phyloP scores from a whole-genome alignment of 768 basidiomycete species.

The Podaxis sp. region DNA sequence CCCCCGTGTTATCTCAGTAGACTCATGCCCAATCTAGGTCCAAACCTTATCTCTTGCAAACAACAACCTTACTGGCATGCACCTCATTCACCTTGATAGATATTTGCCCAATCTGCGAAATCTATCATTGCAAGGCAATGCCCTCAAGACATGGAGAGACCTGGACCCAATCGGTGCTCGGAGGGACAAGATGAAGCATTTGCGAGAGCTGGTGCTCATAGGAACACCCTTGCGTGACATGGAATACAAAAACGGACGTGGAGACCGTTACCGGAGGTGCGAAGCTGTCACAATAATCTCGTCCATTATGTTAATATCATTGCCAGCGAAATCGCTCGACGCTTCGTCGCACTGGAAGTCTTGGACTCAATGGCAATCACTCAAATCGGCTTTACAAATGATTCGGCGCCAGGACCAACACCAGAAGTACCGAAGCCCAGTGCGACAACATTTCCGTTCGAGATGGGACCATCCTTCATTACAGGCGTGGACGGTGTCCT shows the following conservation, averaged over 20 bases:
- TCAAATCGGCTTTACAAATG: constrained; percentile 67
- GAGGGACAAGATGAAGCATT: constrained; percentile 56
- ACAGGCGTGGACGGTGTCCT: constrained; percentile 69
- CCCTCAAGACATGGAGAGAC: constrained; percentile 68
- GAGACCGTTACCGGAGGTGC: constrained; percentile 69
- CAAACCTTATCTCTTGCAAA: constrained; percentile 85
- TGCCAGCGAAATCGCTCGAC: constrained; percentile 72
- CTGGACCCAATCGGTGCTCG: constrained; percentile 61
- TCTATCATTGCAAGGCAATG: constrained; percentile 79
- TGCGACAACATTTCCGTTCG: constrained; percentile 75
- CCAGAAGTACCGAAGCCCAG: constrained; percentile 46
- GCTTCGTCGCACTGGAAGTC: constrained; percentile 80
- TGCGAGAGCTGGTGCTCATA: constrained; percentile 71
- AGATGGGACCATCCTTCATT: constrained; percentile 73
- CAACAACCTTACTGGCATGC: constrained; percentile 58
- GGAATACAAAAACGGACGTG: constrained; percentile 56
- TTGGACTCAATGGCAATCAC: constrained; percentile 81
- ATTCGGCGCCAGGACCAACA: constrained; percentile 57
- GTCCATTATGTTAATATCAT: constrained; percentile 8
- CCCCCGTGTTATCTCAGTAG: constrained; percentile 1
- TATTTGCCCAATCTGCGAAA: constrained; percentile 81
- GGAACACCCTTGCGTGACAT: constrained; percentile 75
- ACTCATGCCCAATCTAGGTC: constrained; percentile 40
- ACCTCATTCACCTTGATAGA: constrained; percentile 61
- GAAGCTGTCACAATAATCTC: constrained; percentile 21